Conservation (phyloP, 2,329 filamentous ascomycete genomes). For the Penicillium sp. region DNA sequence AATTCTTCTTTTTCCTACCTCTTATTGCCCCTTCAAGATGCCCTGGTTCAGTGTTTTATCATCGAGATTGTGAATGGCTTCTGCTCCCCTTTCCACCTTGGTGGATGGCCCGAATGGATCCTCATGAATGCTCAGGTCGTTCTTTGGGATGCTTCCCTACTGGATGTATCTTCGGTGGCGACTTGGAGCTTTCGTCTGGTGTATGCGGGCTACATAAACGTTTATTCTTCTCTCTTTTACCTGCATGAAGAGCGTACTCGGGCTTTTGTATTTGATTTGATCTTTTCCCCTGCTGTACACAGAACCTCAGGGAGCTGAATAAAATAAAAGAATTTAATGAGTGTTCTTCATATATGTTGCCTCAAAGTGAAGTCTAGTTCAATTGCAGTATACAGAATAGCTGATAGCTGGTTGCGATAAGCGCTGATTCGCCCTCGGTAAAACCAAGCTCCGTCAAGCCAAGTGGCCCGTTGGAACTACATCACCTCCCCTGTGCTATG, state of each 20-base stretch:
- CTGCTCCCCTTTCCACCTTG: slow-evolving; percentile 12
- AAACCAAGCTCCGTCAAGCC: slow-evolving; percentile 40
- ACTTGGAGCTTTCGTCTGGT: background rate
- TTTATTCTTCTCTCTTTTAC: slow-evolving; percentile 13
- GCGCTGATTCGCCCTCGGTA: slow-evolving; percentile 27
- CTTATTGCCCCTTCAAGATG: slow-evolving; percentile 4
- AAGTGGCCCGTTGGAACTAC: slow-evolving; percentile 37
- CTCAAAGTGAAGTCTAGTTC: background rate
- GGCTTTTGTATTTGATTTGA: slow-evolving; percentile 25
- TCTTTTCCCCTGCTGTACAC: slow-evolving; percentile 33
- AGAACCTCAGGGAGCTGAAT: slow-evolving; percentile 23
- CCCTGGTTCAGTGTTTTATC: slow-evolving; percentile 17
- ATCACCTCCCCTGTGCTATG: slow-evolving; percentile 13
- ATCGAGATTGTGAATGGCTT: slow-evolving; percentile 34
- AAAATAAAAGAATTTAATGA: slow-evolving; percentile 16
- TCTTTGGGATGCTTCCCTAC: background rate
- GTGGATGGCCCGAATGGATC: slow-evolving; percentile 9
- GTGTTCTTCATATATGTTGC: background rate
- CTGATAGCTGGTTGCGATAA: background rate
- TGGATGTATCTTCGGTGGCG: background rate
- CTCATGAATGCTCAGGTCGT: background rate
- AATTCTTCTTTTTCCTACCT: slow-evolving; percentile 7
- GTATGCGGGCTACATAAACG: slow-evolving; percentile 6
- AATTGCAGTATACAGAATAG: too few relatives aligned
- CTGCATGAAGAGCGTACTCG: slow-evolving; percentile 32